Percentiles rank a stretch among this genome's conserved stretches.
These are phyloP conservation scores for Colletotrichum lentis DNA, from an alignment of 2,329 filamentous ascomycete genomes.

Conservation along the genomic window DNA sequence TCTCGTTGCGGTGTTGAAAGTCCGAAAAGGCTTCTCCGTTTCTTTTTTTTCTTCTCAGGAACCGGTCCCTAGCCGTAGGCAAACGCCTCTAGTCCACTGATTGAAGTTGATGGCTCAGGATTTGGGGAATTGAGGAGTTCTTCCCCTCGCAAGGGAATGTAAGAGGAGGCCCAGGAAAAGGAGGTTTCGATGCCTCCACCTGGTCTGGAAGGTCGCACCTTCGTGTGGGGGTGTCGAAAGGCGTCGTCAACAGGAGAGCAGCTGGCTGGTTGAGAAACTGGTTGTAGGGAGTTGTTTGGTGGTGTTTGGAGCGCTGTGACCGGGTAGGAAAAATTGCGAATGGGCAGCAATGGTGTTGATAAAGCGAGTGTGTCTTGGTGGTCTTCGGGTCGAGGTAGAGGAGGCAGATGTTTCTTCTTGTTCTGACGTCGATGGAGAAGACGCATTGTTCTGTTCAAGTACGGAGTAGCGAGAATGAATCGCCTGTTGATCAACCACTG, in stretches of 20 bases:
- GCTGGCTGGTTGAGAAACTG: not conserved
- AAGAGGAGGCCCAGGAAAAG: conserved; percentile 35
- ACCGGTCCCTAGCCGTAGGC: conserved; percentile 31
- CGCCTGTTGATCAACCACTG: conserved; percentile 11
- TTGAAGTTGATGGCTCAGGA: not conserved
- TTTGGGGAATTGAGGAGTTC: not conserved
- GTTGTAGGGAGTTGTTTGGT: not conserved
- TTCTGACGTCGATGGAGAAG: conserved; percentile 27
- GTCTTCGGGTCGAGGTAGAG: not conserved
- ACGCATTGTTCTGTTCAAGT: conserved; percentile 21
- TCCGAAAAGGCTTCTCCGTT: conserved; percentile 26
- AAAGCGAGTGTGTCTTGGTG: not conserved
- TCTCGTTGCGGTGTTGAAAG: conserved; percentile 2
- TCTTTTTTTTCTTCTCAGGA: conserved; percentile 25
- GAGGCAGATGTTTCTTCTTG: conserved; percentile 14
- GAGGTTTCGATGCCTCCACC: conserved; percentile 14
- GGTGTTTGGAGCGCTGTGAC: conserved; percentile 19
- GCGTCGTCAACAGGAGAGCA: not conserved
- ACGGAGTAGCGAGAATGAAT: not conserved
- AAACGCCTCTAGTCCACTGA: conserved; percentile 27
- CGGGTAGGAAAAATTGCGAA: conserved; percentile 43
- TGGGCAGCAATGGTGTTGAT: not conserved
- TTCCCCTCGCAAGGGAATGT: conserved; percentile 16
- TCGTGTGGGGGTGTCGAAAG: not conserved
- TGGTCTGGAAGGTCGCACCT: not conserved